Conservation (phyloP, 2,329 filamentous ascomycete genomes). For the Colletotrichum lini region DNA sequence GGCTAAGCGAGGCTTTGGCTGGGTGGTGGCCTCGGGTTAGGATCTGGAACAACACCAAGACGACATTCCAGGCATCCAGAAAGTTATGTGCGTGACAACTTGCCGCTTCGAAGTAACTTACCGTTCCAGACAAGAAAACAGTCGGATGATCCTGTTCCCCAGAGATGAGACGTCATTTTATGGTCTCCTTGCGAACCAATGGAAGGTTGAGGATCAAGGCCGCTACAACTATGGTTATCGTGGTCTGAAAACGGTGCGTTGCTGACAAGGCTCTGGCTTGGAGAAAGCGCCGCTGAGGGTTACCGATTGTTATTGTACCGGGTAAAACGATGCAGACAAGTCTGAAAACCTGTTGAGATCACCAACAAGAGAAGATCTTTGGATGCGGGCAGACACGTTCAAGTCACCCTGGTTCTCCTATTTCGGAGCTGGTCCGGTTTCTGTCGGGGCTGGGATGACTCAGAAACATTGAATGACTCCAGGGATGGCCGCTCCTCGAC, state of each 20-base stretch:
- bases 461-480: constrained; percentile 2
- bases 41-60: no score
- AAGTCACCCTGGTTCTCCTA: background rate
- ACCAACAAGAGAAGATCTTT: background rate
- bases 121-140: constrained; percentile 1
- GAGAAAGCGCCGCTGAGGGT: background rate
- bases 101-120: background rate
- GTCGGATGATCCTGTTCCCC: background rate
- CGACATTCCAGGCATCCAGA: background rate
- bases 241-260: background rate
- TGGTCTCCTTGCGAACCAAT: background rate
- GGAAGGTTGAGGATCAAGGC: constrained; percentile 1
- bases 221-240: background rate
- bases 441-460: background rate
- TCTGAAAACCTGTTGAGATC: background rate
- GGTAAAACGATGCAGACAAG: background rate
- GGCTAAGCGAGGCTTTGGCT: background rate
- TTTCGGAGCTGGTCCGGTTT: background rate
- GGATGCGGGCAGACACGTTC: background rate
- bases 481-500: background rate
- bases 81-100: background rate
- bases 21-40: background rate
- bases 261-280: background rate
- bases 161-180: no score
- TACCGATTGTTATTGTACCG: no score